Percentiles rank a stretch among this genome's conserved stretches.
phyloP scores from a whole-genome alignment of 2,329 filamentous ascomycete species.

The Penicillium expansum region DNA sequence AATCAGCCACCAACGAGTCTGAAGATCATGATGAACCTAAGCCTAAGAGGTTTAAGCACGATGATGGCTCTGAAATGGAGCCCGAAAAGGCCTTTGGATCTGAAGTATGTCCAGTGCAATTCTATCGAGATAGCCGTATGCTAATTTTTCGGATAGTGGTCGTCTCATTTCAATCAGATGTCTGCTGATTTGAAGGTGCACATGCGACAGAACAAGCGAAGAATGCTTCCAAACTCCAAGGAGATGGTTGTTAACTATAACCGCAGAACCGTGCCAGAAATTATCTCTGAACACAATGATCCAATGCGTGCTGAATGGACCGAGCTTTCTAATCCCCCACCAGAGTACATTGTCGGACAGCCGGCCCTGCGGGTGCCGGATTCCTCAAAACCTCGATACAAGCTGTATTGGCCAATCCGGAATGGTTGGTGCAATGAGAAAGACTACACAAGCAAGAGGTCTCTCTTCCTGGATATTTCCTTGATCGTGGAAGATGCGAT shows the following conservation, averaged over 20 bases:
- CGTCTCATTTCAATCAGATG: slow-evolving; percentile 72
- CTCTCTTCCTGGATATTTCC: slow-evolving; percentile 83
- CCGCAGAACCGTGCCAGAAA: slow-evolving; percentile 74
- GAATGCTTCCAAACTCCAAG: slow-evolving; percentile 95
- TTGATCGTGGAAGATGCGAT: slow-evolving; percentile 83
- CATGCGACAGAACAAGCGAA: slow-evolving; percentile 90
- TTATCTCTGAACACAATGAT: slow-evolving; percentile 92
- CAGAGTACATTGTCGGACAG: slow-evolving; percentile 75
- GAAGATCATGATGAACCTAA: slow-evolving; percentile 78
- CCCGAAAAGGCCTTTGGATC: slow-evolving; percentile 83
- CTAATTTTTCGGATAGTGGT: slow-evolving; percentile 45
- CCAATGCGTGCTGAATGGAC: slow-evolving; percentile 95
- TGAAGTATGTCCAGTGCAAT: slow-evolving; percentile 57
- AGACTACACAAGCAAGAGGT: slow-evolving; percentile 76
- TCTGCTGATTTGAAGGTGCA: slow-evolving; percentile 81
- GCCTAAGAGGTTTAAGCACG: slow-evolving; percentile 62
- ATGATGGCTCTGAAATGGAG: slow-evolving; percentile 50
- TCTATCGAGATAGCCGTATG: not conserved
- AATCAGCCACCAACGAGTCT: slow-evolving; percentile 73
- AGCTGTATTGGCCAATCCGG: slow-evolving; percentile 86
- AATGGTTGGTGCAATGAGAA: slow-evolving; percentile 86
- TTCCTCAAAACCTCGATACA: slow-evolving; percentile 82
- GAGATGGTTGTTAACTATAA: slow-evolving; percentile 96
- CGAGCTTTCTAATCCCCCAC: slow-evolving; percentile 66
- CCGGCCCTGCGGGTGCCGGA: slow-evolving; percentile 85